These are phyloP conservation scores for Chlorella ohadii DNA, from an alignment of 139 green algal species.

Conservation along the genomic window DNA sequence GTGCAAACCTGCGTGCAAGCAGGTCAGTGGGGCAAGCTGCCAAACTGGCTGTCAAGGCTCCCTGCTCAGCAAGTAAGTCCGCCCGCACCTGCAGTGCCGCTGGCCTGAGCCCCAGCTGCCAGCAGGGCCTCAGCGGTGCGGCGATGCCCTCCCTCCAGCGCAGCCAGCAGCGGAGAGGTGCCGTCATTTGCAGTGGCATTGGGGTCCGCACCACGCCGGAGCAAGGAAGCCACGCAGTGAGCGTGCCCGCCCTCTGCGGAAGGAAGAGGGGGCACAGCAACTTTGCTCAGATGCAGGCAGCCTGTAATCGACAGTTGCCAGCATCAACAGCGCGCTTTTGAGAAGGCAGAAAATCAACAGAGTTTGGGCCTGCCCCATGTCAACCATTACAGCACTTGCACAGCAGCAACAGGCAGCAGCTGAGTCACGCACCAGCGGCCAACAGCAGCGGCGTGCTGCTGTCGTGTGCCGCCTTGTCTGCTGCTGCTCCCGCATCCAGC, in stretches of 20 bases:
- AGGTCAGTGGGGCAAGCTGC: too few species aligned
- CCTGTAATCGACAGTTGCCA: too few species aligned
- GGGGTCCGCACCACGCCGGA: not conserved
- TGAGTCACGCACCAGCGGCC: not conserved
- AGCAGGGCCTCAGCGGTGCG: constrained; percentile 6
- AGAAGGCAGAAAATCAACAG: too few species aligned
- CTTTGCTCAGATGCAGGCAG: not conserved
- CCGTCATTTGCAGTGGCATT: not conserved
- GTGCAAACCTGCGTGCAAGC: too few species aligned
- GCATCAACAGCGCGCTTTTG: too few species aligned
- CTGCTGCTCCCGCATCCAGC: constrained; percentile 8
- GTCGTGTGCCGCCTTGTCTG: not conserved
- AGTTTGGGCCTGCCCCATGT: too few species aligned
- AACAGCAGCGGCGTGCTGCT: constrained; percentile 1
- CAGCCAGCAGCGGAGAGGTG: not conserved
- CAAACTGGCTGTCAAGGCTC: too few species aligned
- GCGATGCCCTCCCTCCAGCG: not conserved
- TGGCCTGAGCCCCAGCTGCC: not conserved
- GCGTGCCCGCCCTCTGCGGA: constrained; percentile 15
- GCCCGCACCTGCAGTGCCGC: not conserved
- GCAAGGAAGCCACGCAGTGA: not conserved
- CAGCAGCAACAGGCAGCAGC: not conserved
- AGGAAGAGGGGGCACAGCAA: not conserved
- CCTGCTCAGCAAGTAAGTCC: too few species aligned
- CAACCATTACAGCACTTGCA: too few species aligned